Evolutionary conservation across 768 basidiomycete species (phyloP).

Genomic region (Leccinellum albellum): DNA sequence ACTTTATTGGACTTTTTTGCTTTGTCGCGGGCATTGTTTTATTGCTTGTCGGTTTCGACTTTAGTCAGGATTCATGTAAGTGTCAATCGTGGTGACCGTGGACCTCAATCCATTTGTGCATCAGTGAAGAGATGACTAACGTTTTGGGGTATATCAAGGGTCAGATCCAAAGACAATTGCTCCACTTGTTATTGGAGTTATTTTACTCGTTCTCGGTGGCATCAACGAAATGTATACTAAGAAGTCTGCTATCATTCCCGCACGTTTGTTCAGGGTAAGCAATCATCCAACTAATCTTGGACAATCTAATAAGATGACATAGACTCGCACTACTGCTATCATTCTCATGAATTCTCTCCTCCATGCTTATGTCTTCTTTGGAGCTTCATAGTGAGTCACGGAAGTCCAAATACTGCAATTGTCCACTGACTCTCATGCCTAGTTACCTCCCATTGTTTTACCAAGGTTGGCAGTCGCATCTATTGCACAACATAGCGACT

Average conservation of each 20-base stretch:
- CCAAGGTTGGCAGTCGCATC: constrained; percentile 38
- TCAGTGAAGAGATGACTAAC: background rate
- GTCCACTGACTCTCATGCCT: background rate
- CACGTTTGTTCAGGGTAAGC: constrained; percentile 65
- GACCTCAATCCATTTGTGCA: background rate
- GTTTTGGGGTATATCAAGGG: constrained; percentile 39
- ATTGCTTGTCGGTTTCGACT: constrained; percentile 70
- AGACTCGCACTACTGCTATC: constrained; percentile 72
- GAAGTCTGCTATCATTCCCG: constrained; percentile 68
- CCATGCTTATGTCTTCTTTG: constrained; percentile 64
- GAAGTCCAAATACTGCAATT: background rate
- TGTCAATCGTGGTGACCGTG: background rate
- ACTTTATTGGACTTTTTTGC: constrained; percentile 63
- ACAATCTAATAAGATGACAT: background rate
- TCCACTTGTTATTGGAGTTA: constrained; percentile 55
- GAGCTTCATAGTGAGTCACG: constrained; percentile 29
- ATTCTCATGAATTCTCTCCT: constrained; percentile 56
- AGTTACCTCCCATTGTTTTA: constrained; percentile 73
- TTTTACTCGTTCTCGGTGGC: constrained; percentile 46
- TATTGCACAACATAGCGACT: background rate
- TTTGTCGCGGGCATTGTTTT: constrained; percentile 65
- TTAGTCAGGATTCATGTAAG: constrained; percentile 64
- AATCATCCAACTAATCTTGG: background rate
- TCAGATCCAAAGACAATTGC: constrained; percentile 55
- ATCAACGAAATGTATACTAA: constrained; percentile 61